Evolutionary conservation across 305 asterid species (phyloP).

Genomic region (Solanum hybrid): DNA sequence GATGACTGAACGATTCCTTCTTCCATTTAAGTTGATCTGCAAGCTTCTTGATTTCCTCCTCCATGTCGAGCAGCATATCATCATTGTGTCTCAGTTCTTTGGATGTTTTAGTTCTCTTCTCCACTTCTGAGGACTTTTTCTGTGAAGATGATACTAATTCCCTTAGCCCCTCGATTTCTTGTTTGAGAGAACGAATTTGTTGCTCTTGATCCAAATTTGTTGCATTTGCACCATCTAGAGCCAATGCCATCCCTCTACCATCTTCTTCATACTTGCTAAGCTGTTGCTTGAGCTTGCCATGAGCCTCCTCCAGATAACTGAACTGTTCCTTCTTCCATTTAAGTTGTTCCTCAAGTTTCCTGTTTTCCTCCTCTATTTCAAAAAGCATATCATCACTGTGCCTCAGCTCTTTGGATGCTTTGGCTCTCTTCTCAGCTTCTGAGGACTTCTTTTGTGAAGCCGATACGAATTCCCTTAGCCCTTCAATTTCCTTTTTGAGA

Average conservation of each 20-base stretch:
- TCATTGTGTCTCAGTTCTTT: slow-evolving; percentile 42
- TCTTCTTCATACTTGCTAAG: slow-evolving; percentile 48
- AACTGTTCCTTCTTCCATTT: slow-evolving; percentile 96
- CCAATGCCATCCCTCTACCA: slow-evolving; percentile 36
- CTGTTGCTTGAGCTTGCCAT: slow-evolving; percentile 58
- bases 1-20: slow-evolving; percentile 76
- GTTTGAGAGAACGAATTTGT: slow-evolving; percentile 34
- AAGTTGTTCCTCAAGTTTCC: slow-evolving; percentile 55
- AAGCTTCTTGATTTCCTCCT: slow-evolving; percentile 50
- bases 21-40: slow-evolving; percentile 86
- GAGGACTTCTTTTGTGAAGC: slow-evolving; percentile 37
- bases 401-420: slow-evolving; percentile 20
- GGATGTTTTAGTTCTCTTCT: slow-evolving; percentile 11
- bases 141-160: slow-evolving; percentile 25
- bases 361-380: slow-evolving; percentile 53
- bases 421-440: slow-evolving; percentile 26
- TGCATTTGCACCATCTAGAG: slow-evolving; percentile 63
- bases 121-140: slow-evolving; percentile 35
- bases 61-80: slow-evolving; percentile 40
- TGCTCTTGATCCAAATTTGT: slow-evolving; percentile 48
- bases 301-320: slow-evolving; percentile 68
- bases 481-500: slow-evolving; percentile 52
- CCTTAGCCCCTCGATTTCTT: slow-evolving; percentile 54
- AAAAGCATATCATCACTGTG: slow-evolving; percentile 43
- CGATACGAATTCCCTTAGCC: slow-evolving; percentile 32